These are phyloP conservation scores for Arabidopsis suecica DNA, from an alignment of 345 rosid genomes.

Conservation along the genomic window DNA sequence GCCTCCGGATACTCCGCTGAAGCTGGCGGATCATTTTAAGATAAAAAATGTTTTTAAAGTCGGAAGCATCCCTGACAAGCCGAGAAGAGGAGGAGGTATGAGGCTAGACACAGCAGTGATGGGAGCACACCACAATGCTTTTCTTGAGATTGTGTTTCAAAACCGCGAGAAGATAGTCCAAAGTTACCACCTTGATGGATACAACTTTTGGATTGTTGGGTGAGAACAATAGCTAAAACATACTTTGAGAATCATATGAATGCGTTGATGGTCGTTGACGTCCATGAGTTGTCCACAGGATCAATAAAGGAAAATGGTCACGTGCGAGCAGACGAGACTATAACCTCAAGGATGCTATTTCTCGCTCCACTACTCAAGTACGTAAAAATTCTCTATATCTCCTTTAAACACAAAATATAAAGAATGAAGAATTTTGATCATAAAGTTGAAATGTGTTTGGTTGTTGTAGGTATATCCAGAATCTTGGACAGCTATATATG, in stretches of 20 bases:
- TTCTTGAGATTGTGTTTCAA: slow-evolving; percentile 75
- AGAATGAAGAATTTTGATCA: not conserved
- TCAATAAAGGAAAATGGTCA: slow-evolving; percentile 79
- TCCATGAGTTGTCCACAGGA: slow-evolving; percentile 50
- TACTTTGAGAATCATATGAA: not conserved
- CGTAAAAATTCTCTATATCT: not conserved
- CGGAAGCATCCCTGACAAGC: slow-evolving; percentile 65
- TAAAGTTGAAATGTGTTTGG: not conserved
- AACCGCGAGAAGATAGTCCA: slow-evolving; percentile 74
- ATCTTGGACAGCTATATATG: slow-evolving; percentile 81
- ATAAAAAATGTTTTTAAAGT: slow-evolving; percentile 66
- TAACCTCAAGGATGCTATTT: slow-evolving; percentile 77
- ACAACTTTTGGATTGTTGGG: slow-evolving; percentile 89
- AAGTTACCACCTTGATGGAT: slow-evolving; percentile 85
- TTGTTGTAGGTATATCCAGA: slow-evolving; percentile 73
- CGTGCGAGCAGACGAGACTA: slow-evolving; percentile 61
- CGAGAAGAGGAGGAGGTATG: slow-evolving; percentile 44
- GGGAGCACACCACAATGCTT: slow-evolving; percentile 64
- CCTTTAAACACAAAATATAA: not conserved
- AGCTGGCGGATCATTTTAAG: slow-evolving; percentile 82
- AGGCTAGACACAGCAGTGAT: slow-evolving; percentile 73
- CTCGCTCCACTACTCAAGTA: slow-evolving; percentile 76
- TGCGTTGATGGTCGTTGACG: not conserved
- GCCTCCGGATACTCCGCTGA: slow-evolving; percentile 74
- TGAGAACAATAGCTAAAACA: slow-evolving; percentile 39